Base-by-base conservation (phyloP, 1,284 basidiomycete genomes). In the Leccinum huronense region DNA sequence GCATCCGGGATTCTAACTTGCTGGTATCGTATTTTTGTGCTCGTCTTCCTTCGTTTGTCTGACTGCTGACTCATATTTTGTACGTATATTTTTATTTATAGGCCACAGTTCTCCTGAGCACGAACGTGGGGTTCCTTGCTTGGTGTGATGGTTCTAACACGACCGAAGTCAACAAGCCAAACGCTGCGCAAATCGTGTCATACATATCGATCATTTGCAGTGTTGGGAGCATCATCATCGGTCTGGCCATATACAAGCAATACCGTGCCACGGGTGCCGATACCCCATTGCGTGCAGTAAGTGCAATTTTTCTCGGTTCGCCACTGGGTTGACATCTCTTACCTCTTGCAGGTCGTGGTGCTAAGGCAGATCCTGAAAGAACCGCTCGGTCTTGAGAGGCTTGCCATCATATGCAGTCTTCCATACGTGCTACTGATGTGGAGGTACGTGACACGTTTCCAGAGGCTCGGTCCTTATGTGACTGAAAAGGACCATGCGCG, bases 211-310 rank as follows among this genome's bases (percentile, higher is more conserved):
- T 72, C 54, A 69, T 76, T 31, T 73, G 66, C 48, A 76, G 63
- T 11, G 66, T 64, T 23, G 73, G 75, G 23, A 74, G 73, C 16
- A 77, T 74, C 13, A 68, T 72, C 27, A 59, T 66, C 4, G 75
- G 75, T 61, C 72, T 74, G 4, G 61, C 66, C 45, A 75, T 74
- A 54, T 76, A 67, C 7, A 76, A 74, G 57, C 75, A 75, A 62
- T 74, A 74, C 53, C 73, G 73, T 53, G 75, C 75, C 42, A 76
- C 67, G 34, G 74, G 75, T 2, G 74, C 69, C 3, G 75, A 77
- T 57, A 74, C 71, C 1, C 75, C 75, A n/a, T 40, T 73, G 34
- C 71, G 66, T 64, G 74, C 75, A 59, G 73, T 74, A 70, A 64
- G 1, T 8, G 7, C 13, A 1, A 33, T 19, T 19, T 5, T 5